Base-by-base conservation (phyloP, 164 flowering plant genomes). In the Magnolia kwangsiensis region DNA sequence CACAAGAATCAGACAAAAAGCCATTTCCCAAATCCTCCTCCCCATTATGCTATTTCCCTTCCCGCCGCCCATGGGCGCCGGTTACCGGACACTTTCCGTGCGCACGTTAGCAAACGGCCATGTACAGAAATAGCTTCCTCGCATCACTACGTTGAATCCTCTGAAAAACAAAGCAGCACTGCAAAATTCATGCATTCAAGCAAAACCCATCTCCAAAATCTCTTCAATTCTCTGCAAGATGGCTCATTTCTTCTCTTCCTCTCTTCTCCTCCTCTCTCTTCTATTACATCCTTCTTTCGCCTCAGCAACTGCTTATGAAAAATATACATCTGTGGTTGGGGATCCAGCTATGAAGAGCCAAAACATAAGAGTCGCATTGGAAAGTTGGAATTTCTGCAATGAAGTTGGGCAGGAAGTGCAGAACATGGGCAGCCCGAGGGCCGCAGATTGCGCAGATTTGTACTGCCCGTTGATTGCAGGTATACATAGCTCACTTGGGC, bases 311-410 rank as follows among this genome's bases (percentile, higher is more conserved):
- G 18, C 45, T 67, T 29, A 50, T 27, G 23, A 69, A 4, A 27
- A 51, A 27, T 85, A 80, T 66, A 51, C 80, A 16, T 84, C 91
- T 19, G 89, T 87, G 2, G 50, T 89, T 1, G 91, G 91, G 3
- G 91, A 89, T 77, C 88, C 90, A 0, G 88, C 81, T 55, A 89
- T 89, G 91, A 83, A 69, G 81, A 86, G 77, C 67, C 76, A 74
- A 18, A 71, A 72, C 74, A 82, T 87, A 61, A 84, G 91, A 78
- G 81, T 89, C 4, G 90, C 77, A 3, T 79, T 89, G 6, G 91
- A 89, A 72, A 83, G 89, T 63, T 89, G 91, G 90, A 87, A 89
- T 71, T 86, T 85, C 80, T 89, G 91, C 84, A 89, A 89, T 67
- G 90, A 89, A 76, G 91, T 89, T 45, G 88, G 86, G 0, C 50